These are phyloP conservation scores for Colletotrichum euphorbiae DNA, from an alignment of 2,329 filamentous ascomycete species.

Conservation along the genomic window DNA sequence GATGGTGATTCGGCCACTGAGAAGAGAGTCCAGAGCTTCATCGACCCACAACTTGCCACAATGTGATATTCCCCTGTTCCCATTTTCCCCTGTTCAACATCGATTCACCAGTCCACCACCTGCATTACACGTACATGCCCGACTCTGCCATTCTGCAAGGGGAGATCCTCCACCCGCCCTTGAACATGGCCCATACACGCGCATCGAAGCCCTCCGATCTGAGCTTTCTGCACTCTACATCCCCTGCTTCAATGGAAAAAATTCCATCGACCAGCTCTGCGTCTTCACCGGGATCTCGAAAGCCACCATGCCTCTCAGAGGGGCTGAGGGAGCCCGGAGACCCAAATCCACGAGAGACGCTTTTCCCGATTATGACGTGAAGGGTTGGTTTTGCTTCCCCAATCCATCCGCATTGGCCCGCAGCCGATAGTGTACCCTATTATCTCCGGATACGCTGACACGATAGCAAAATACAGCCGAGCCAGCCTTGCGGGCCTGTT, in stretches of 20 bases:
- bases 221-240: not conserved
- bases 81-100: constrained; percentile 11
- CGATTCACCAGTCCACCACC: constrained; percentile 3
- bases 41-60: constrained; percentile 29
- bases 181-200: constrained; percentile 10
- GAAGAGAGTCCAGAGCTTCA: not conserved
- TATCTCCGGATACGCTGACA: not conserved
- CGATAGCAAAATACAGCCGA: not conserved
- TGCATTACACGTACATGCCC: not conserved
- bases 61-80: not conserved
- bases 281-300: constrained; percentile 3
- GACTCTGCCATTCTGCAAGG: constrained; percentile 11
- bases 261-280: constrained; percentile 1
- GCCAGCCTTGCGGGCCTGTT: not conserved
- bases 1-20: not conserved
- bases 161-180: not conserved
- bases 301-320: constrained; percentile 17
- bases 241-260: constrained; percentile 15
- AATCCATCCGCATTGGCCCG: constrained; percentile 12
- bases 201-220: constrained; percentile 11
- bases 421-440: not conserved
- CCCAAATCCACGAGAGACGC: constrained; percentile 4
- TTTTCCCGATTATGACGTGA: constrained; percentile 23
- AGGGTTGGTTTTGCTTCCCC: constrained; percentile 22
- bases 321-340: not conserved